Percentiles rank a stretch among this genome's conserved stretches.
phyloP scores from a whole-genome alignment of 2,329 filamentous ascomycete species.

The Cladosporium sp. region DNA sequence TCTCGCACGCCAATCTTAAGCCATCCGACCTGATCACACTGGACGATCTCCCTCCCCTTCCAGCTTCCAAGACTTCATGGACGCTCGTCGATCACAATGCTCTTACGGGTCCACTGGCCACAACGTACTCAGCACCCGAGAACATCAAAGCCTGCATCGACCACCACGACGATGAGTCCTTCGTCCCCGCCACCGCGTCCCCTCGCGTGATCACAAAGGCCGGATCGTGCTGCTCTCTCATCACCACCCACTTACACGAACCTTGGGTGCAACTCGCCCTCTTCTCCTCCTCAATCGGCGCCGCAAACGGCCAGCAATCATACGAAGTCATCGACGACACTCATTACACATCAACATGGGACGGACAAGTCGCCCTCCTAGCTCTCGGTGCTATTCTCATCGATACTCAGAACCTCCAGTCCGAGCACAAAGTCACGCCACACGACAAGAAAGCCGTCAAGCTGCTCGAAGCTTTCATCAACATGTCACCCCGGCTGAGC shows the following conservation, averaged over 20 bases:
- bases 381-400: conserved; percentile 68
- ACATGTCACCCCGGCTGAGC: conserved; percentile 31
- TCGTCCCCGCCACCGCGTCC: conserved; percentile 45
- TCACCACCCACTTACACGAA: conserved; percentile 56
- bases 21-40: conserved; percentile 62
- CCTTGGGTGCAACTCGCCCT: conserved; percentile 53
- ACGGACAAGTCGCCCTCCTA: conserved; percentile 61
- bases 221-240: conserved; percentile 70
- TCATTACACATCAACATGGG: conserved; percentile 38
- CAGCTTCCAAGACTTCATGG: conserved; percentile 59
- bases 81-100: conserved; percentile 77
- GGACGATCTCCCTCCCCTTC: conserved; percentile 47
- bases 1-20: conserved; percentile 57
- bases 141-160: conserved; percentile 62
- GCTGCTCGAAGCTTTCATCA: conserved; percentile 56
- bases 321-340: conserved; percentile 33
- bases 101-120: conserved; percentile 58
- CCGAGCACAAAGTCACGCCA: conserved; percentile 58
- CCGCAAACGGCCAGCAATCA: conserved; percentile 38
- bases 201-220: conserved; percentile 61
- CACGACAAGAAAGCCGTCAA: conserved; percentile 56
- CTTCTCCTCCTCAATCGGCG: conserved; percentile 37
- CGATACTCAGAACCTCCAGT: conserved; percentile 64
- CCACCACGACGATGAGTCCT: conserved; percentile 71
- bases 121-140: conserved; percentile 17